Base-by-base conservation (phyloP, 2,329 filamentous ascomycete genomes). In the Aspergillus alliaceus region DNA sequence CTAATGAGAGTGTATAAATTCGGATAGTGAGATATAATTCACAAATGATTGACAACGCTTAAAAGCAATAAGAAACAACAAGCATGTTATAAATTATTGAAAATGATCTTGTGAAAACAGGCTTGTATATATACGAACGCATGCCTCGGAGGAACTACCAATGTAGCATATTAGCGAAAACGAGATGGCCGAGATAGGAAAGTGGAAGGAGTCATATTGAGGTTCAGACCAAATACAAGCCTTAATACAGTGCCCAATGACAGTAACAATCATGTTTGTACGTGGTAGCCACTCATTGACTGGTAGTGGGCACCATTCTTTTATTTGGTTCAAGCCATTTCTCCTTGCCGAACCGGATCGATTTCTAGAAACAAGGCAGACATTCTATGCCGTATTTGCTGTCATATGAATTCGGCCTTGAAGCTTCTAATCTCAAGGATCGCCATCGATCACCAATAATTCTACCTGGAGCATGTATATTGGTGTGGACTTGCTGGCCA, bases 91-190 rank as follows among this genome's bases (percentile, higher is more conserved):
- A 7, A 11, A 29, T 35, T 54, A 6, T 14, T 39, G 2, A 18
- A 14, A 7, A 25, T 6, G 15, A 12, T 22, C 32, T n/a, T 25
- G 24, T 40, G 25, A 18, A 39, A n/a, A 4, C 14, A 27, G 39
- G 27, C 20, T 31, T 7, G 14, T 42, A 31, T 58, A 58, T 58
- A 56, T 53, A 51, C 22, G 6, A 34, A 15, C 14, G 47, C 27
- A 29, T 34, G 27, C 11, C 27, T 37, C 4, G 7, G 8, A 47
- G 32, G 35, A 14, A 25, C 22, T n/a, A 27, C 25, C 20, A 39
- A 18, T 25, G 47, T 58, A n/a, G 11, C 18, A n/a, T 20, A 60
- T 5, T 29, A 64, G 61, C 63, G 63, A 66, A 62, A 65, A 65
- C 64, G 64, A 66, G 58, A 20, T 58, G 49, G 44, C 63, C 37